These are phyloP conservation scores for Trifolium dubium DNA, from an alignment of 306 rosid species.

Conservation along the genomic window DNA sequence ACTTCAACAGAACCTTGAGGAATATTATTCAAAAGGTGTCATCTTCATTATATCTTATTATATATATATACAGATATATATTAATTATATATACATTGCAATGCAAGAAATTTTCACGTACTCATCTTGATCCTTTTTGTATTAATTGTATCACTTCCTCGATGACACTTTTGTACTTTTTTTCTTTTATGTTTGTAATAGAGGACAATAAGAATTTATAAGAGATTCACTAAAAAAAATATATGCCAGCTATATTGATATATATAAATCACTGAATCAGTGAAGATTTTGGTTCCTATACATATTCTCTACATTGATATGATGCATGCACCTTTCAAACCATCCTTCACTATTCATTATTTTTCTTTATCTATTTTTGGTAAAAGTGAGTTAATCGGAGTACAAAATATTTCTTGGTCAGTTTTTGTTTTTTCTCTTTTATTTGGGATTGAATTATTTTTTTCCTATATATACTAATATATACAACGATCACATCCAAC, in stretches of 20 bases:
- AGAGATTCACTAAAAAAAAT: slow-evolving; percentile 6
- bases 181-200: slow-evolving; percentile 16
- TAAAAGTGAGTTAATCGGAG: no score
- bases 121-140: slow-evolving; percentile 33
- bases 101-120: not conserved
- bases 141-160: slow-evolving; percentile 24
- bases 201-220: slow-evolving; percentile 8
- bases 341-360: no score
- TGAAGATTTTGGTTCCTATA: no score
- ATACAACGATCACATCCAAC: no score
- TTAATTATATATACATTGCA: not conserved
- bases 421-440: no score
- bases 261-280: no score
- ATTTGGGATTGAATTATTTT: no score
- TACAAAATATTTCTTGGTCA: no score
- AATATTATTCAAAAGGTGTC: not conserved
- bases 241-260: not conserved
- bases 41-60: not conserved
- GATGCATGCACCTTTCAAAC: not conserved
- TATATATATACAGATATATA: not conserved
- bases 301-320: not conserved
- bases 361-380: no score
- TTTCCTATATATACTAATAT: no score
- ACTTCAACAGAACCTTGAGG: slow-evolving; percentile 50
- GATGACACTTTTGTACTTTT: not conserved